A percentile compares a stretch with the other conserved stretches of the same genome.
Evolutionary conservation across 768 basidiomycete genomes (phyloP).

Genomic region (Lentinula guzmanii): DNA sequence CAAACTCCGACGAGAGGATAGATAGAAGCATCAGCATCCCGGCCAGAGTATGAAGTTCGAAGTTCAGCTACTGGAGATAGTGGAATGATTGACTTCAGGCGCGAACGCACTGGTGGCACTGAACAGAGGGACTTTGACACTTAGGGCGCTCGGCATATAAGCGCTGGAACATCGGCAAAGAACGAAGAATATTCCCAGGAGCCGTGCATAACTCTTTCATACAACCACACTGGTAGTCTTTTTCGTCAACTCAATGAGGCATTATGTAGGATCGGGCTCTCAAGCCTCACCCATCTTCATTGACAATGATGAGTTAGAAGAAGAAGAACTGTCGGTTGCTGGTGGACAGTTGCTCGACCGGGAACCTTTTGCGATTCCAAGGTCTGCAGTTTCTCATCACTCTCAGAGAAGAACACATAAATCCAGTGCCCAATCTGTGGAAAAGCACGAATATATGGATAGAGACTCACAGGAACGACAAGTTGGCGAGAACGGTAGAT

Average conservation of each 20-base stretch:
- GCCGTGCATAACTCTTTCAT: too few species aligned
- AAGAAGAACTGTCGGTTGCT: slow-evolving; percentile 8
- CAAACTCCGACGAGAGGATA: too few species aligned
- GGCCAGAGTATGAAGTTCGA: too few species aligned
- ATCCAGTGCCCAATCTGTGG: neutral
- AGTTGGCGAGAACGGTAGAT: neutral
- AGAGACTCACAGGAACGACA: neutral
- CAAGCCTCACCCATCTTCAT: slow-evolving; percentile 21
- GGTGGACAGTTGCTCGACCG: neutral
- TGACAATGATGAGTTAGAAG: slow-evolving; percentile 16
- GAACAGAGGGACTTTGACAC: too few species aligned
- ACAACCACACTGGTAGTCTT: neutral
- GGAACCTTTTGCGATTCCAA: neutral
- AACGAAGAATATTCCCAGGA: too few species aligned
- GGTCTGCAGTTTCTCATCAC: neutral
- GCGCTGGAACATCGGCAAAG: too few species aligned
- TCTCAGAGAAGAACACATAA: neutral
- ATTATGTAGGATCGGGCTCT: slow-evolving; percentile 12
- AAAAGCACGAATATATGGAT: neutral
- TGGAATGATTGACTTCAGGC: too few species aligned
- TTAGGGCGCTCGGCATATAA: too few species aligned
- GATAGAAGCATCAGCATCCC: too few species aligned
- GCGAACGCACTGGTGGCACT: too few species aligned
- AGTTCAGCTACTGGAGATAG: too few species aligned
- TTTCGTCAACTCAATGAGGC: neutral